phyloP scores from a whole-genome alignment of 306 rosid genomes.

The Rubus idaeus region DNA sequence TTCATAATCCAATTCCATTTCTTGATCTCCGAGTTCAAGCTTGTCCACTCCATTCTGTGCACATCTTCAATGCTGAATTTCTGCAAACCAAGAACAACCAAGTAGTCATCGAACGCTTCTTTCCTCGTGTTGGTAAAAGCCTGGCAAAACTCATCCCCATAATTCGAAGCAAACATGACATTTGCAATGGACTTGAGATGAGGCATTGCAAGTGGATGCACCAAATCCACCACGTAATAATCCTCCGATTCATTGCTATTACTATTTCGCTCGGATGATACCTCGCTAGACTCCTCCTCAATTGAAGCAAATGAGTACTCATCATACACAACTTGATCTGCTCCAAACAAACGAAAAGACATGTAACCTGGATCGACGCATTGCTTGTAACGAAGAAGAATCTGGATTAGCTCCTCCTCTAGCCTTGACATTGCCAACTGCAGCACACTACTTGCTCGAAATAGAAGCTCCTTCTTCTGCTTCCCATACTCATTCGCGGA shows the following conservation, averaged over 20 bases:
- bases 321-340: constrained; percentile 29
- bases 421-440: constrained; percentile 60
- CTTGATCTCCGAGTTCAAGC: constrained; percentile 46
- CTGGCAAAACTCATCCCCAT: constrained; percentile 53
- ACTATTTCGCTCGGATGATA: constrained; percentile 15
- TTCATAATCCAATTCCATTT: constrained; percentile 52
- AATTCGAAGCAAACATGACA: constrained; percentile 57
- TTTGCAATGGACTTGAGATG: constrained; percentile 58
- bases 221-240: constrained; percentile 34
- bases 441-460: constrained; percentile 40
- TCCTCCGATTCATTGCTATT: constrained; percentile 21
- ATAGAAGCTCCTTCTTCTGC: constrained; percentile 43
- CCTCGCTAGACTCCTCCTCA: constrained; percentile 40
- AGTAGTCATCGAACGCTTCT: constrained; percentile 55
- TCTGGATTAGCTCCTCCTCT: constrained; percentile 50
- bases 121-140: constrained; percentile 44
- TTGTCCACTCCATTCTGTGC: constrained; percentile 50
- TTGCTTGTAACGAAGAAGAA: constrained; percentile 53
- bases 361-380: constrained; percentile 44
- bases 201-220: constrained; percentile 41
- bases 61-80: constrained; percentile 50
- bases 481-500: constrained; percentile 32
- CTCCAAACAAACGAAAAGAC: constrained; percentile 43
- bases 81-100: constrained; percentile 42
- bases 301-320: constrained; percentile 39